Percentiles rank a stretch among this genome's conserved stretches.
Conservation (phyloP, 1,284 basidiomycete species). For the Austropuccinia psidii region DNA sequence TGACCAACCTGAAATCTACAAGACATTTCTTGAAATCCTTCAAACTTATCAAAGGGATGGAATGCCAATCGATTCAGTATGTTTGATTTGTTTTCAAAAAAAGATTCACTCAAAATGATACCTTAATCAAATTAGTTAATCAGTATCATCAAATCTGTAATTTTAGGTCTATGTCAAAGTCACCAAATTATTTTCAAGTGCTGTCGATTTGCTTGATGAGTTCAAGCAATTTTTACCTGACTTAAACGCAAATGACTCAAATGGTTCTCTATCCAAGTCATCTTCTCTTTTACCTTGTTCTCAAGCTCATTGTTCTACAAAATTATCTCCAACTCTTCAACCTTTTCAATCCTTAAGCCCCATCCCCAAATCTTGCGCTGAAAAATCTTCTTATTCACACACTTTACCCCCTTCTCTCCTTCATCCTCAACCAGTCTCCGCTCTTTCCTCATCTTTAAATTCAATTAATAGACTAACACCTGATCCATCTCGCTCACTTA, state of each 20-base stretch:
- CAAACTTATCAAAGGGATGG: conserved; percentile 36
- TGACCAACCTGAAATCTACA: conserved; percentile 37
- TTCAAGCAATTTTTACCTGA: conserved; percentile 37
- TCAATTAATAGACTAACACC: background rate
- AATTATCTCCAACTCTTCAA: background rate
- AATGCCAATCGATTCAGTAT: conserved; percentile 33
- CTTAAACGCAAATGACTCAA: conserved; percentile 4
- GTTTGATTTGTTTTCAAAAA: background rate
- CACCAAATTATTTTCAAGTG: conserved; percentile 25
- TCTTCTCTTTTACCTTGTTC: background rate
- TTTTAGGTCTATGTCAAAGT: conserved; percentile 34
- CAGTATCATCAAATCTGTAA: background rate
- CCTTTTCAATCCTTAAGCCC: conserved; percentile 1
- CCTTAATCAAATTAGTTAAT: background rate
- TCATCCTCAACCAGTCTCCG: background rate
- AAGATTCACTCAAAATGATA: background rate
- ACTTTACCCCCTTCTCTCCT: background rate
- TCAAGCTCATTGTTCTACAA: conserved; percentile 5
- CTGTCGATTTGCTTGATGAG: conserved; percentile 29
- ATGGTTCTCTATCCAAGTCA: background rate
- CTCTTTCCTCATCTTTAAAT: background rate
- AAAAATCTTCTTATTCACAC: background rate
- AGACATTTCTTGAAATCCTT: conserved; percentile 35
- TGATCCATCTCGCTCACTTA: background rate
- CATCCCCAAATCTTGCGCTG: background rate